Base-by-base conservation (phyloP, 768 basidiomycete genomes). In the Hygrophorus russula region DNA sequence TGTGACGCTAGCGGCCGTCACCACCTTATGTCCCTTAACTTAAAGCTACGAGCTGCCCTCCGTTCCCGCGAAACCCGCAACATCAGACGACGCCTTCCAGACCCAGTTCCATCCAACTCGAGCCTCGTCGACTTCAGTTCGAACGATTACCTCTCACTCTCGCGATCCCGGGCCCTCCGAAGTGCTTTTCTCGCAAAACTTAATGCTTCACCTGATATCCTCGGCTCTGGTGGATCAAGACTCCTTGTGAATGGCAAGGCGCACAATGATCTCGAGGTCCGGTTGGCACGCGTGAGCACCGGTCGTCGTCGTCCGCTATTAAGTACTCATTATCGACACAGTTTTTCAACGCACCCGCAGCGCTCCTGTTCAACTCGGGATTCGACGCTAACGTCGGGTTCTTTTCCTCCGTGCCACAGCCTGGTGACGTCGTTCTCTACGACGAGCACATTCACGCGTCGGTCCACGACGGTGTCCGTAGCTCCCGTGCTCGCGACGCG, bases 311-410 rank as follows among this genome's bases (percentile, higher is more conserved):
- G 24, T 3, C 24, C 24, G 7, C 3, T 24, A n/a, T 24, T 7
- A 24, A 24, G 4, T 7, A 24, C 3, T 7, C 24, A 24, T 3
- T 7, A 24, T 3, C 24, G 4, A 3, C 24, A 24, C 24, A 24
- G 24, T 83, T 87, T 57, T 89, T 92, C 60, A 51, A 59, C 12
- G 64, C 74, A 5, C 64, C 66, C 29, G 66, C 78, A 0, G 86
- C 85, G 0, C 67, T 96, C 7, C 69, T 96, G 4, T 93, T 92
- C 73, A 92, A 90, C 59, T 91, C 87, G 0, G 92, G 92, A 0
- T 93, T 82, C 58, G 92, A 94, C 60, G 90, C 91, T 7, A 98
- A 94, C 56, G 82, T 81, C 2, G 84, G 82, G 0, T 77, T 94
- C 59, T 93, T 93, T 64, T 68, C 85, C 0, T 74, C 75, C 36